These are phyloP conservation scores for Haplographium delicatum DNA, from an alignment of 495 filamentous ascomycete genomes.

Conservation along the genomic window DNA sequence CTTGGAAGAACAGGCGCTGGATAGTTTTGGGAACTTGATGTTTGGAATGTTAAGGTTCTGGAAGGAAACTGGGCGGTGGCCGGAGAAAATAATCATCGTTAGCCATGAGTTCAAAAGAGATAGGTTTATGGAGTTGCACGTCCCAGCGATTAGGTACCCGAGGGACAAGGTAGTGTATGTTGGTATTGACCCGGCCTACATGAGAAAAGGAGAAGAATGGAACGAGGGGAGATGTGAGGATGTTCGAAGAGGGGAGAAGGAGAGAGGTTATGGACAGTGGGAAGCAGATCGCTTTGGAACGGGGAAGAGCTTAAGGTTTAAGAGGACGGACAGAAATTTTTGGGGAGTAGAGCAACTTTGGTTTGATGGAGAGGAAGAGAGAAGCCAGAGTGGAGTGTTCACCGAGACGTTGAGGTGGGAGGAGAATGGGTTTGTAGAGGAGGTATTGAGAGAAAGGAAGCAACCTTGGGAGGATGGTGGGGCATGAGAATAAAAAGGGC, in stretches of 20 bases:
- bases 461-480: constrained; percentile 15
- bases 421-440: background rate
- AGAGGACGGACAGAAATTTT: constrained; percentile 43
- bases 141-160: constrained; percentile 56
- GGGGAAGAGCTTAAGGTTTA: constrained; percentile 38
- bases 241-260: constrained; percentile 34
- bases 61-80: constrained; percentile 40
- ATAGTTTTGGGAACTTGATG: constrained; percentile 74
- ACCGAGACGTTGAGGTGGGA: background rate
- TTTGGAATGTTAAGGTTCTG: constrained; percentile 61
- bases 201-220: constrained; percentile 24
- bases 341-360: constrained; percentile 37
- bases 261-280: constrained; percentile 40
- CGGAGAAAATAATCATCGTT: constrained; percentile 56
- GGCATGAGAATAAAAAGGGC: background rate
- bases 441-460: constrained; percentile 12
- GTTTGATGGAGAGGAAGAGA: constrained; percentile 33
- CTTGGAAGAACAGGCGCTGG: constrained; percentile 63
- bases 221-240: constrained; percentile 17
- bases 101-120: constrained; percentile 69
- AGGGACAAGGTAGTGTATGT: constrained; percentile 43
- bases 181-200: constrained; percentile 63
- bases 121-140: constrained; percentile 64
- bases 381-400: constrained; percentile 10
- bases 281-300: constrained; percentile 42